Conservation (phyloP, 139 green algal genomes). For the Zygnema circumcarinatum region DNA sequence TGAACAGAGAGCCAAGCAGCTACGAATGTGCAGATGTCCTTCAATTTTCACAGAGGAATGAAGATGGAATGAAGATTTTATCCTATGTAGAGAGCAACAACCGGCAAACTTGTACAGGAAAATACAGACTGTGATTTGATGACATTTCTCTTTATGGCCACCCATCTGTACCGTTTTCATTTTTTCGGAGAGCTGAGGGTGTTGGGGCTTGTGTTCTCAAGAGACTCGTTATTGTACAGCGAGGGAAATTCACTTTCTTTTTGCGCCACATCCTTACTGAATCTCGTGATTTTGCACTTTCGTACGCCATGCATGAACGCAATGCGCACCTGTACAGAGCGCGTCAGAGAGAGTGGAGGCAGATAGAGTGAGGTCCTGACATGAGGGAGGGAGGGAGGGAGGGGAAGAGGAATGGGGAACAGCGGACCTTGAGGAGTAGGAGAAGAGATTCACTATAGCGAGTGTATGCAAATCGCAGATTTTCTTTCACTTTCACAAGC, state of each 20-base stretch:
- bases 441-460: too few species aligned
- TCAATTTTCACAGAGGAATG: not conserved
- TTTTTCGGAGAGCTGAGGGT: not conserved
- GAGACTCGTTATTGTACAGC: not conserved
- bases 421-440: not conserved
- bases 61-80: not conserved
- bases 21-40: not conserved
- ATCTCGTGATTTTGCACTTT: constrained; percentile 86
- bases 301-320: constrained; percentile 1
- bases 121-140: too few species aligned
- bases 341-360: constrained; percentile 15
- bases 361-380: not conserved
- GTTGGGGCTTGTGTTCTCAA: not conserved
- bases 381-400: not conserved
- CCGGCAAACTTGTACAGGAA: too few species aligned
- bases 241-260: too few species aligned
- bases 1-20: not conserved
- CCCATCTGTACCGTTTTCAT: not conserved
- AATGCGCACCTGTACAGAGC: constrained; percentile 43
- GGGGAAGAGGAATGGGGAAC: not conserved
- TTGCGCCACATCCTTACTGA: too few species aligned
- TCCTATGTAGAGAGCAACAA: not conserved
- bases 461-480: too few species aligned
- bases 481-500: too few species aligned
- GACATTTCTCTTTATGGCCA: too few species aligned